Evolutionary conservation across 1,139 yeast species (phyloP).

Genomic region (Magnusiomyces fungicola): DNA sequence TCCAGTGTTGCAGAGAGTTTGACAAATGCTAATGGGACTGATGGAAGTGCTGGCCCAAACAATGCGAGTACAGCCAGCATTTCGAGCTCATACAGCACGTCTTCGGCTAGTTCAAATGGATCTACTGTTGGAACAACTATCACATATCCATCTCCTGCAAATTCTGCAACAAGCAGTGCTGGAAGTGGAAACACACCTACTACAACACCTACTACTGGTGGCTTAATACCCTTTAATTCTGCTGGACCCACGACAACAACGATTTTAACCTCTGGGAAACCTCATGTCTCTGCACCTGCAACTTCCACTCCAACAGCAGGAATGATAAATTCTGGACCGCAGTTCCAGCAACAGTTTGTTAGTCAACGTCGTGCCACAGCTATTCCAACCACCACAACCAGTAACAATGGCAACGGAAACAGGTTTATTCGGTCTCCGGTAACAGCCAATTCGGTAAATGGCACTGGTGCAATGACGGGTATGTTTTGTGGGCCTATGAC

Average conservation of each 20-base stretch:
- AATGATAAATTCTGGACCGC: no score
- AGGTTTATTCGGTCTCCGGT: slow-evolving; percentile 7
- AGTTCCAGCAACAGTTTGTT: no score
- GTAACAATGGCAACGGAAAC: not conserved
- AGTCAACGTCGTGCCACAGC: no score
- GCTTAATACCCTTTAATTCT: no score
- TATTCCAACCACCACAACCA: no score
- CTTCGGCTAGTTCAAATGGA: not conserved
- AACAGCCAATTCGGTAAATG: not conserved
- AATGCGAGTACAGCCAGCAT: not conserved
- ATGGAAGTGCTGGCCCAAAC: no score
- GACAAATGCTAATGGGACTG: no score
- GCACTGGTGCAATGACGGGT: slow-evolving; percentile 1
- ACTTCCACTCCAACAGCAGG: no score
- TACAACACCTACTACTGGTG: slow-evolving; percentile 1
- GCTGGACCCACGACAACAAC: no score
- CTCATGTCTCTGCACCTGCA: no score
- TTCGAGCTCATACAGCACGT: not conserved
- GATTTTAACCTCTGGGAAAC: no score
- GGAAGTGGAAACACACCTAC: not conserved
- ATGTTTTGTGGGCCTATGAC: not conserved
- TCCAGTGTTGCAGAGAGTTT: not conserved
- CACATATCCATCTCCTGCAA: slow-evolving; percentile 1
- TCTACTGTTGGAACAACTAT: slow-evolving; percentile 2
- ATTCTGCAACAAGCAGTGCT: not conserved